A percentile compares a stretch with the other conserved stretches of the same genome.
Evolutionary conservation across 257 asterid species (phyloP).

Genomic region (Gentiana dahurica): DNA sequence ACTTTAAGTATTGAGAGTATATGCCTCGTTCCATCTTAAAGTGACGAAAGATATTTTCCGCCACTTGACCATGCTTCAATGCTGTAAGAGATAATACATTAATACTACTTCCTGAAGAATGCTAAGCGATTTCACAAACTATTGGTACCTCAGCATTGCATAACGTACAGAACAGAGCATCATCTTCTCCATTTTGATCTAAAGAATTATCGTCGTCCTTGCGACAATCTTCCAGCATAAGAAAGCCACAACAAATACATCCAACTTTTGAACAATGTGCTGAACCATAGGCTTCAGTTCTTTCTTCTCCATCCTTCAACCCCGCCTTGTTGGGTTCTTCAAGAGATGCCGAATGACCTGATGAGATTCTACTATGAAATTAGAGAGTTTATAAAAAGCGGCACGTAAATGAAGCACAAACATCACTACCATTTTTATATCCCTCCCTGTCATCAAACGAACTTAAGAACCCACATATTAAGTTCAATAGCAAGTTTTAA

Average conservation of each 20-base stretch:
- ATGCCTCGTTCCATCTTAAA: too few relatives aligned
- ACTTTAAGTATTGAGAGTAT: too few relatives aligned
- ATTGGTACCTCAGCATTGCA: conserved; percentile 85
- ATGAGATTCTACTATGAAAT: conserved; percentile 19
- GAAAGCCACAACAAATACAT: conserved; percentile 56
- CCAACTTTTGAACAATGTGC: conserved; percentile 53
- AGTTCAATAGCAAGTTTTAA: too few relatives aligned
- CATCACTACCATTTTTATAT: too few relatives aligned
- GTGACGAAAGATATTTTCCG: too few relatives aligned
- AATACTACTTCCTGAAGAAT: not conserved
- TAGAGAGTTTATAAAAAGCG: not conserved
- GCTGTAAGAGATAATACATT: too few relatives aligned
- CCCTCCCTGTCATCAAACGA: too few relatives aligned
- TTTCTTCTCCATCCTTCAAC: conserved; percentile 45
- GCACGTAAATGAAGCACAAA: not conserved
- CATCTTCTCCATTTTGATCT: conserved; percentile 67
- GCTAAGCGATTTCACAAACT: not conserved
- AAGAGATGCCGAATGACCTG: conserved; percentile 36
- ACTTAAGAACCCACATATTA: too few relatives aligned
- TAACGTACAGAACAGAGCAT: conserved; percentile 88
- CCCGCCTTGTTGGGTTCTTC: conserved; percentile 59
- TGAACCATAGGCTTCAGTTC: conserved; percentile 24
- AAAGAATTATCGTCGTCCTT: conserved; percentile 43
- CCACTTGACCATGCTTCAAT: too few relatives aligned
- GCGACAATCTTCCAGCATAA: conserved; percentile 74